Percentiles rank a stretch among this genome's conserved stretches.
These are phyloP conservation scores for Aaosphaeria pasadenensis DNA, from an alignment of 2,329 filamentous ascomycete genomes.

Conservation along the genomic window DNA sequence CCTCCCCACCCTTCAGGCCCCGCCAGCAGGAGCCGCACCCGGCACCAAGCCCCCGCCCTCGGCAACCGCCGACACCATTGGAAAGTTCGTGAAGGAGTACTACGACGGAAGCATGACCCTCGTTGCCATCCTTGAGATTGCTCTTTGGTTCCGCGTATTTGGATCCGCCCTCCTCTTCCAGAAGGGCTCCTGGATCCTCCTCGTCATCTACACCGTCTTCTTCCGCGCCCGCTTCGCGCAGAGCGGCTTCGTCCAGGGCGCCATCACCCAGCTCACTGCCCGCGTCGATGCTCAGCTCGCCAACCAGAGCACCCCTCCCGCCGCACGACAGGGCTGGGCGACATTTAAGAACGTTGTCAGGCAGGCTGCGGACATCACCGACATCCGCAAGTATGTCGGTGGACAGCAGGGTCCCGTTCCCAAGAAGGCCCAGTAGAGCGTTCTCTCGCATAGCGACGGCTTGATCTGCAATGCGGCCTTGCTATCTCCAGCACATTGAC, in stretches of 20 bases:
- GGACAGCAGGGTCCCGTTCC: slow-evolving; percentile 51
- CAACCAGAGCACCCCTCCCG: slow-evolving; percentile 82
- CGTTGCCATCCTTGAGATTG: slow-evolving; percentile 83
- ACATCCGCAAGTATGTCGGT: slow-evolving; percentile 69
- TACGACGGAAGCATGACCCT: slow-evolving; percentile 95
- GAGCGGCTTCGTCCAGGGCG: slow-evolving; percentile 87
- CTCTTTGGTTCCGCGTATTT: slow-evolving; percentile 79
- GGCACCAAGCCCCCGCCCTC: slow-evolving; percentile 57
- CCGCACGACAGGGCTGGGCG: slow-evolving; percentile 76
- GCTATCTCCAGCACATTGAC: too few species aligned
- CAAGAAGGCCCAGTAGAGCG: slow-evolving; percentile 63
- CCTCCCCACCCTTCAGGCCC: slow-evolving; percentile 79
- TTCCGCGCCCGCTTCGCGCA: slow-evolving; percentile 86
- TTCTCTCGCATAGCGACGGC: too few species aligned
- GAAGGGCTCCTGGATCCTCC: slow-evolving; percentile 85
- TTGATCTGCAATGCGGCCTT: too few species aligned
- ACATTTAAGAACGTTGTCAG: slow-evolving; percentile 68
- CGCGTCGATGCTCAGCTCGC: slow-evolving; percentile 79
- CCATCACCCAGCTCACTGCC: slow-evolving; percentile 69
- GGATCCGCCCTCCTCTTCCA: slow-evolving; percentile 82
- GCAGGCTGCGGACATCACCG: slow-evolving; percentile 76
- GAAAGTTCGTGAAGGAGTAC: slow-evolving; percentile 94
- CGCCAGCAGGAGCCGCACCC: slow-evolving; percentile 51
- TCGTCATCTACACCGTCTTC: slow-evolving; percentile 85
- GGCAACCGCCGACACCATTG: slow-evolving; percentile 76